These are phyloP conservation scores for Cardamine resedifolia DNA, from an alignment of 345 rosid species.

Conservation along the genomic window DNA sequence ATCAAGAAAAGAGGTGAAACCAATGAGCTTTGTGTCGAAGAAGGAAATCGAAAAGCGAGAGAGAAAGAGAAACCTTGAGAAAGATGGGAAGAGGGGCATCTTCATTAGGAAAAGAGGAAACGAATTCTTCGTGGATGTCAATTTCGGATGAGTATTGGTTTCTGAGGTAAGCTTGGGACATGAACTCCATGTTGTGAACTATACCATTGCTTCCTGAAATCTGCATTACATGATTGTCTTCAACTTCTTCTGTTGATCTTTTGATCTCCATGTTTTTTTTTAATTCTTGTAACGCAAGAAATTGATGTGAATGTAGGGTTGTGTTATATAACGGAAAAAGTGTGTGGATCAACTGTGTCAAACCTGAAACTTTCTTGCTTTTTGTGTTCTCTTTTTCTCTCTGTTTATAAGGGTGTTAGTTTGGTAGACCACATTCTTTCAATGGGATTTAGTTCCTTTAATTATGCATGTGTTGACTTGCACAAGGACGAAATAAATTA, in stretches of 20 bases:
- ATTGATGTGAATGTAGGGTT: constrained; percentile 6
- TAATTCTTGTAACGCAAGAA: background rate
- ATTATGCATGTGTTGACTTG: constrained; percentile 28
- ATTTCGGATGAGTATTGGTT: constrained; percentile 66
- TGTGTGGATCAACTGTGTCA: constrained; percentile 52
- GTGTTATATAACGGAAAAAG: constrained; percentile 33
- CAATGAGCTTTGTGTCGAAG: constrained; percentile 2
- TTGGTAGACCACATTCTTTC: constrained; percentile 78
- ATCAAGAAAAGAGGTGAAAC: background rate
- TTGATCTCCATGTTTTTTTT: constrained; percentile 50
- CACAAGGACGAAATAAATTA: background rate
- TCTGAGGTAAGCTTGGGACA: constrained; percentile 75
- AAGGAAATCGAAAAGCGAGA: background rate
- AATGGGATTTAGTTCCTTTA: constrained; percentile 17
- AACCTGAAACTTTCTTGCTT: constrained; percentile 56
- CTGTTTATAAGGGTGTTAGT: constrained; percentile 42
- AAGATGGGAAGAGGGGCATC: constrained; percentile 83
- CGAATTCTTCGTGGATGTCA: constrained; percentile 51
- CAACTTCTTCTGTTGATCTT: constrained; percentile 53
- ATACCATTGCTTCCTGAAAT: constrained; percentile 77
- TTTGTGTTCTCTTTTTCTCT: constrained; percentile 45
- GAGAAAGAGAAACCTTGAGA: constrained; percentile 58
- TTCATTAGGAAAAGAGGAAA: constrained; percentile 35
- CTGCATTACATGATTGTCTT: constrained; percentile 66
- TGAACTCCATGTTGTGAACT: constrained; percentile 75